Evolutionary conservation across 2,329 filamentous ascomycete genomes (phyloP).

Genomic region (Mycocentrospora acerina): DNA sequence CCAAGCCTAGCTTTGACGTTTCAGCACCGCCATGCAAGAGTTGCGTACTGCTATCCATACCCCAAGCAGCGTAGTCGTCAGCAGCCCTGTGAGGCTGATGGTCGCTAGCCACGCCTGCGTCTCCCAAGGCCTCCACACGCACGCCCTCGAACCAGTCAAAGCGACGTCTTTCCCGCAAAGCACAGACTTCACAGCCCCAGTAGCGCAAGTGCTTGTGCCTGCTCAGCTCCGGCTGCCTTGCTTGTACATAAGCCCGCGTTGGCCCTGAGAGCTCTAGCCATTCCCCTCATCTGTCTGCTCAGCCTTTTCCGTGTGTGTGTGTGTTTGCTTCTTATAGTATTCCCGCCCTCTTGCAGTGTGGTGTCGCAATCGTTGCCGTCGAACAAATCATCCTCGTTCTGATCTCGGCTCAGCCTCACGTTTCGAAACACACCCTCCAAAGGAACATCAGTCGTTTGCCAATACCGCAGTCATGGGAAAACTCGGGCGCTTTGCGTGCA

Average conservation of each 20-base stretch:
- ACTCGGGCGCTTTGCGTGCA: constrained; percentile 79
- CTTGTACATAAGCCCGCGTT: constrained; percentile 11
- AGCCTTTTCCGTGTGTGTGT: constrained; percentile 5
- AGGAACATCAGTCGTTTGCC: constrained; percentile 1
- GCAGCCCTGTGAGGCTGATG: constrained; percentile 27
- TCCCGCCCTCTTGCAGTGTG: too few species aligned
- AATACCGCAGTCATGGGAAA: constrained; percentile 60
- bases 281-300: constrained; percentile 6
- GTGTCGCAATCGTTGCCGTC: too few species aligned
- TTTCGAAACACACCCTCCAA: constrained; percentile 5
- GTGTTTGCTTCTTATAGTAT: constrained; percentile 1
- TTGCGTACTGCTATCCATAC: not conserved
- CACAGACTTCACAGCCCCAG: constrained; percentile 3
- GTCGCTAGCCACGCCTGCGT: constrained; percentile 8
- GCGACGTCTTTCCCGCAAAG: constrained; percentile 3
- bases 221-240: constrained; percentile 13
- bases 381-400: too few species aligned
- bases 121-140: too few species aligned
- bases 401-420: constrained; percentile 12
- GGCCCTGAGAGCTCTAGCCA: constrained; percentile 6
- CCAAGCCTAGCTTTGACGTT: too few species aligned
- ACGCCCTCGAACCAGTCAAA: constrained; percentile 6
- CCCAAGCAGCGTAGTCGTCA: constrained; percentile 13
- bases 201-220: constrained; percentile 6
- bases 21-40: constrained; percentile 2